phyloP scores from a whole-genome alignment of 176 grass and related monocot species.

The Oryza longistaminata region DNA sequence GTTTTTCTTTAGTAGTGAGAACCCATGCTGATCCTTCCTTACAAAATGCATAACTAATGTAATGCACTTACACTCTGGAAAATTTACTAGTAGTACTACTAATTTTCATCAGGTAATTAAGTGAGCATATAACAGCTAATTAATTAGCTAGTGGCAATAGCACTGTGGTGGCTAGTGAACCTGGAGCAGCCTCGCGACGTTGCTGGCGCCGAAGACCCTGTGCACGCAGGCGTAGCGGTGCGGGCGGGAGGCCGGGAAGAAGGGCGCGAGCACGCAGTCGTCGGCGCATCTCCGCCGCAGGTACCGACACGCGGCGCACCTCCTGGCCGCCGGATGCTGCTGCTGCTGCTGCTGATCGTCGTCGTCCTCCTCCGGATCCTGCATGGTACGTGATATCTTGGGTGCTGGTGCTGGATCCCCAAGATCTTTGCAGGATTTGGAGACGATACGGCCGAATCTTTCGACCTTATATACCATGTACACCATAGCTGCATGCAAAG shows the following conservation, averaged over 20 bases:
- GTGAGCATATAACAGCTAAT: neutral
- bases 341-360: neutral
- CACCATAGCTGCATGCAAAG: too few species aligned
- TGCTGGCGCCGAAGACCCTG: conserved; percentile 77
- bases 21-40: too few species aligned
- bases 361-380: neutral
- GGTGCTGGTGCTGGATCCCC: neutral
- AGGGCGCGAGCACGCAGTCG: conserved; percentile 66
- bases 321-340: neutral
- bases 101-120: neutral
- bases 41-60: too few species aligned
- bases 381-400: neutral
- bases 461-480: neutral
- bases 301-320: conserved; percentile 60
- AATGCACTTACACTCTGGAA: neutral
- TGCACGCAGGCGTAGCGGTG: conserved; percentile 57
- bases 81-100: neutral
- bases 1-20: too few species aligned
- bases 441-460: neutral
- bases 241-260: conserved; percentile 58
- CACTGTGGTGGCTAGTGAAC: neutral
- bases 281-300: conserved; percentile 65
- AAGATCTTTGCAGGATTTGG: conserved; percentile 31
- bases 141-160: too few species aligned
- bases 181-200: conserved; percentile 61